Conservation (phyloP, 1,284 basidiomycete genomes). For the Ustilago shanxiensis region DNA sequence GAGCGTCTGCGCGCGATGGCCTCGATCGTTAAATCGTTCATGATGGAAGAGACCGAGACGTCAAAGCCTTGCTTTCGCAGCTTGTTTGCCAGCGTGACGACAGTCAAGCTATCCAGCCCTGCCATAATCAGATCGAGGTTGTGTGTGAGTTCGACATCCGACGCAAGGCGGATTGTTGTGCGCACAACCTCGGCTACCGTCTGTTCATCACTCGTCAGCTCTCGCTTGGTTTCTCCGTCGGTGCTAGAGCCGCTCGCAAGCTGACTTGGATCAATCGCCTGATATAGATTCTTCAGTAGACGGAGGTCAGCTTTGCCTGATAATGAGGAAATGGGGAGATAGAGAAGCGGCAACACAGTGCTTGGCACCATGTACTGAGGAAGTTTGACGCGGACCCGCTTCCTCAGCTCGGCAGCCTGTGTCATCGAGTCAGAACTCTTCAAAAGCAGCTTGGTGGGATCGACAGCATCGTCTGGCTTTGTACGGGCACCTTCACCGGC, state of each 20-base stretch:
- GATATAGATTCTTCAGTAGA: constrained; percentile 46
- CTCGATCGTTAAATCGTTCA: constrained; percentile 54
- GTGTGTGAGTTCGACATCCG: constrained; percentile 23
- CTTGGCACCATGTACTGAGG: constrained; percentile 65
- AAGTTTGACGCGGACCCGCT: constrained; percentile 34
- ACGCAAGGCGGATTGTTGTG: constrained; percentile 20
- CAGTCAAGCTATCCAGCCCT: constrained; percentile 63
- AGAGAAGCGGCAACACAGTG: constrained; percentile 49
- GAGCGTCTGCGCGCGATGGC: constrained; percentile 31
- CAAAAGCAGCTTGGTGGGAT: constrained; percentile 11
- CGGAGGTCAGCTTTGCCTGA: constrained; percentile 61
- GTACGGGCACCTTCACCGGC: constrained; percentile 26
- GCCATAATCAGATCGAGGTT: constrained; percentile 52
- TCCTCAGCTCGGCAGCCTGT: constrained; percentile 20
- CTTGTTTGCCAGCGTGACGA: constrained; percentile 55
- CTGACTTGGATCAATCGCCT: constrained; percentile 15
- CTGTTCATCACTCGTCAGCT: constrained; percentile 32
- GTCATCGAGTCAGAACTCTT: constrained; percentile 16
- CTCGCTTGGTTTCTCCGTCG: constrained; percentile 10
- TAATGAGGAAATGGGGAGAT: constrained; percentile 57
- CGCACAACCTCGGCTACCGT: constrained; percentile 37
- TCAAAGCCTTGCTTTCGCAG: constrained; percentile 42
- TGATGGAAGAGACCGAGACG: constrained; percentile 43
- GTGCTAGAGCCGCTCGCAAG: constrained; percentile 5
- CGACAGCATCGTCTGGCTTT: constrained; percentile 4